These are phyloP conservation scores for Amauroascus niger DNA, from an alignment of 2,329 filamentous ascomycete genomes.

Conservation along the genomic window DNA sequence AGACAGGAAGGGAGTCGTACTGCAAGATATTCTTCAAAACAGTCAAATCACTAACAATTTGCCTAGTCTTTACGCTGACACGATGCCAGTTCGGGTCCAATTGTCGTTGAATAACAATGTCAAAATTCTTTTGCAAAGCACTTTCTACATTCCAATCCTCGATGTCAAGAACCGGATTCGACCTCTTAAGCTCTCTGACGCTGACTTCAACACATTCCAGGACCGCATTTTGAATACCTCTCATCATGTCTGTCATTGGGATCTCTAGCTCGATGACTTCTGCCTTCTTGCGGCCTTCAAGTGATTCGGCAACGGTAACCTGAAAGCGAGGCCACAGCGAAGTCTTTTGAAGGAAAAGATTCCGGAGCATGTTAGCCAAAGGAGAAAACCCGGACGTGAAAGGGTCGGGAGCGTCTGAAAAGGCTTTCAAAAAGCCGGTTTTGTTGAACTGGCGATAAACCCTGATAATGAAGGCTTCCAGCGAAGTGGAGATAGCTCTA, in stretches of 20 bases:
- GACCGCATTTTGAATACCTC: conserved; percentile 83
- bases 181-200: conserved; percentile 86
- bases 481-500: conserved; percentile 69
- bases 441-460: conserved; percentile 95
- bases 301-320: conserved; percentile 72
- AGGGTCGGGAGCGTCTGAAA: conserved; percentile 85
- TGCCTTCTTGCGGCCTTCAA: conserved; percentile 85
- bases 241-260: conserved; percentile 90
- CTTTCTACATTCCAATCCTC: conserved; percentile 95
- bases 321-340: conserved; percentile 93
- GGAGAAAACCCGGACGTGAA: conserved; percentile 84
- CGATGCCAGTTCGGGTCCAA: conserved; percentile 96
- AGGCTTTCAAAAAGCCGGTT: conserved; percentile 85
- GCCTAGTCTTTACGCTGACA: conserved; percentile 86
- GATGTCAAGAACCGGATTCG: conserved; percentile 82
- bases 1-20: conserved; percentile 25
- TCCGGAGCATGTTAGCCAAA: conserved; percentile 80
- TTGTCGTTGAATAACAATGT: conserved; percentile 76
- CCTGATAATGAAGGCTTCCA: conserved; percentile 89
- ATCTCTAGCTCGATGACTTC: conserved; percentile 97
- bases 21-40: conserved; percentile 75
- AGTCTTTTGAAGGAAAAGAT: conserved; percentile 77
- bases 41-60: conserved; percentile 83
- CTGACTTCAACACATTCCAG: conserved; percentile 94
- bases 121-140: conserved; percentile 84